Evolutionary conservation across 345 rosid species (phyloP), one percentile per base, ranked within the genome.

Genomic region (Eucalyptus curtisii): DNA sequence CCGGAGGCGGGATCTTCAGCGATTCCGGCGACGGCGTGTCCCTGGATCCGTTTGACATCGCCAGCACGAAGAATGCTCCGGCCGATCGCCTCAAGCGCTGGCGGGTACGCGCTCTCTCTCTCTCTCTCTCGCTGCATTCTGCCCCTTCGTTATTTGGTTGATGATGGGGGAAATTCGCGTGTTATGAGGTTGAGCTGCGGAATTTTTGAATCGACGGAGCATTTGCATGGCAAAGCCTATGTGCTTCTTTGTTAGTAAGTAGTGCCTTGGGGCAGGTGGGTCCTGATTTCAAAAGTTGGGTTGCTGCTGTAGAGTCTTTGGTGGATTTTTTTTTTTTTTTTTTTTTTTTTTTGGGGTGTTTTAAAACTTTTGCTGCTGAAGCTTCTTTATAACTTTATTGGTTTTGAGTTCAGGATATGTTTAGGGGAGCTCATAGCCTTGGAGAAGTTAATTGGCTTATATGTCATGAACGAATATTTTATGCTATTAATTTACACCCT

Each of bases 1-100:
- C 92, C 86, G 95, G 94, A n/a, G 89, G 88, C 66, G 88, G 87
- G 37, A 87, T 64, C 66, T 89, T 90, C 24, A 86, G 37, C 13
- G 88, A 85, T 6, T 94, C 68, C 3, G 90, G 91, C 15, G 92
- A 88, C 22, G 86, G 48, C 8, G 88, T 90, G 31, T 91, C 90
- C 42, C 14, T 31, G 22, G 92, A 91, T 91, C 96, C 99, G 5
- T 98, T 98, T 85, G 91, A 93, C 20, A 95, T 98, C 89, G 13
- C 94, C 44, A 93, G 93, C 25, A 96, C 99, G 57, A 98, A 98
- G 92, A 93, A 97, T 91, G 98, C 94, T 87, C 90, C 99, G 4
- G 66, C 92, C 64, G 95, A 95, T n/a, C 95, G 95, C 44, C 95
- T 98, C 87, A 92, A 92, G 85, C 94, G 98, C n/a, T 98, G 99